Conservation (phyloP, 257 asterid species). For the Orobanche coerulescens region DNA sequence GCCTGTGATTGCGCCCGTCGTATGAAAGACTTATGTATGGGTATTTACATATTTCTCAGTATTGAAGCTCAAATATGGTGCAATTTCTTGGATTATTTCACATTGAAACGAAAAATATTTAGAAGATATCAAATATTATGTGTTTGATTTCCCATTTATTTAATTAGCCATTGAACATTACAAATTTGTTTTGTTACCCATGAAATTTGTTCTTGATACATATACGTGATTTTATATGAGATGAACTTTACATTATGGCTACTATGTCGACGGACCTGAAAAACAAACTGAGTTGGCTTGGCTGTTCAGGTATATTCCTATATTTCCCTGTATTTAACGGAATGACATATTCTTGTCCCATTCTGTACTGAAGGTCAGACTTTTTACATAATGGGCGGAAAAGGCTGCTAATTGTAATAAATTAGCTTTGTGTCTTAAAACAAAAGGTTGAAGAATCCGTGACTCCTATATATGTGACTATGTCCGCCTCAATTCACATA, state of each 20-base stretch:
- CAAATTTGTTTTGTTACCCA: background rate
- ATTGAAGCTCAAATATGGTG: background rate
- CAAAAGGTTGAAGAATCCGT: slow-evolving; percentile 2
- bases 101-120: slow-evolving; percentile 2
- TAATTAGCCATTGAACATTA: background rate
- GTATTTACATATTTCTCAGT: background rate
- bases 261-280: background rate
- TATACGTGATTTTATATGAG: background rate
- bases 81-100: background rate
- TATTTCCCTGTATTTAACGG: background rate
- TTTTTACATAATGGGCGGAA: background rate
- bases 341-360: background rate
- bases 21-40: background rate
- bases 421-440: background rate
- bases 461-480: background rate
- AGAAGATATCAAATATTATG: background rate
- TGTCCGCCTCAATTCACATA: background rate
- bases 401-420: background rate
- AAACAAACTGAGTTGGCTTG: background rate
- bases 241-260: background rate
- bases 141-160: background rate
- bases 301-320: background rate
- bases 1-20: too few relatives aligned
- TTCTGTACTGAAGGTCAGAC: background rate
- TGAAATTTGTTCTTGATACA: background rate